Evolutionary conservation across 139 green algal species (phyloP).

Genomic region (Chara braunii): DNA sequence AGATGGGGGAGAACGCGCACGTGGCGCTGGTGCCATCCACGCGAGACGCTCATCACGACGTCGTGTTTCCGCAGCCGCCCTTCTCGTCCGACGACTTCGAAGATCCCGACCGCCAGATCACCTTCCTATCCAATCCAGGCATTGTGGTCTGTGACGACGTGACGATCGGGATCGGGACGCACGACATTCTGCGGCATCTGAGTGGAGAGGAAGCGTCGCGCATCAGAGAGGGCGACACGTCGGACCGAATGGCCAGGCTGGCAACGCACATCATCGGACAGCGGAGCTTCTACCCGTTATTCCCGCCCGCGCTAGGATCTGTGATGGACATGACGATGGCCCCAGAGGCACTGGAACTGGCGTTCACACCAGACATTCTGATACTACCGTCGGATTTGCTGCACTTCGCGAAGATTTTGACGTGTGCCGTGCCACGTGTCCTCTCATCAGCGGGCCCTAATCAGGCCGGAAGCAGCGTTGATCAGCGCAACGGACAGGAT

Average conservation of each 20-base stretch:
- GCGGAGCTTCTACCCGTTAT: conserved; percentile 75
- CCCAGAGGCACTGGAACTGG: conserved; percentile 50
- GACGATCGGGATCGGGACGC: conserved; percentile 16
- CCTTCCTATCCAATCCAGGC: not conserved
- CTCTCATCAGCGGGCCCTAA: not conserved
- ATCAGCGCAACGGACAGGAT: not conserved
- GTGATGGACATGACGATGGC: conserved; percentile 64
- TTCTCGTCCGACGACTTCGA: conserved; percentile 34
- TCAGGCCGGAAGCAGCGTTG: not conserved
- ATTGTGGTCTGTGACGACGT: conserved; percentile 14
- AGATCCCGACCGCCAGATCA: not conserved
- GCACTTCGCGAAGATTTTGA: conserved; percentile 72
- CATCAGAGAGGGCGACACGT: not conserved
- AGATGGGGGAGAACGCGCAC: conserved; percentile 4
- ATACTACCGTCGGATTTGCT: conserved; percentile 84
- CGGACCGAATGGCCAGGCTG: conserved; percentile 66
- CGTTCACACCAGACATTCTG: conserved; percentile 69
- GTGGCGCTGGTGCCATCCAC: conserved; percentile 70
- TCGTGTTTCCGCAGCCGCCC: conserved; percentile 68
- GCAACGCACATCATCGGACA: conserved; percentile 59
- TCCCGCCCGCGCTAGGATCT: conserved; percentile 56
- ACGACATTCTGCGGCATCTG: conserved; percentile 55
- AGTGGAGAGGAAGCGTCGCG: conserved; percentile 44
- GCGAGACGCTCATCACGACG: conserved; percentile 59
- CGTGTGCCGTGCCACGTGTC: not conserved